Evolutionary conservation across 2,329 filamentous ascomycete species (phyloP).

Genomic region (Onygenales sp.): DNA sequence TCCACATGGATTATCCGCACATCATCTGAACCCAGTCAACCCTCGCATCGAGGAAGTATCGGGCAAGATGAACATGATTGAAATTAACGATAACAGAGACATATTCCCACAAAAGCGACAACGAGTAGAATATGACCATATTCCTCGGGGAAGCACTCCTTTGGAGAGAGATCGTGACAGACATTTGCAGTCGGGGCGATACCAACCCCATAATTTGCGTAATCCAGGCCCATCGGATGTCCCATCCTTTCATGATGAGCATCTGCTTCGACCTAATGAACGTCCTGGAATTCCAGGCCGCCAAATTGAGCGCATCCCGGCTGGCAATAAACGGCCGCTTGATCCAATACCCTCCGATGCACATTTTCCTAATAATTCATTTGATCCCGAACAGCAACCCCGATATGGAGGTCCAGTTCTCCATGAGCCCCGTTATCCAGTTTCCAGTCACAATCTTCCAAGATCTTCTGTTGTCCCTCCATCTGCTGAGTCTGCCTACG

Average conservation of each 20-base stretch:
- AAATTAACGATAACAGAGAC: slow-evolving; percentile 17
- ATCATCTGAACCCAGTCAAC: slow-evolving; percentile 5
- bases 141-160: neutral
- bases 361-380: slow-evolving; percentile 9
- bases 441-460: slow-evolving; percentile 4
- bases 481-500: slow-evolving; percentile 11
- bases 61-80: slow-evolving; percentile 13
- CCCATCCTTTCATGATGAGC: slow-evolving; percentile 9
- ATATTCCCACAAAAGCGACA: slow-evolving; percentile 23
- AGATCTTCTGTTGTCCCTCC: slow-evolving; percentile 4
- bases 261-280: slow-evolving; percentile 5
- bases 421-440: neutral
- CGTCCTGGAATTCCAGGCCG: slow-evolving; percentile 12
- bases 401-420: slow-evolving; percentile 11
- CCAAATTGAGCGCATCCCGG: slow-evolving; percentile 11
- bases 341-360: slow-evolving; percentile 10
- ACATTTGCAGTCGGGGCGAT: neutral
- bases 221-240: slow-evolving; percentile 2
- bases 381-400: slow-evolving; percentile 12
- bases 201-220: neutral
- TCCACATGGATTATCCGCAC: slow-evolving; percentile 17
- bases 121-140: slow-evolving; percentile 20
- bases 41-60: slow-evolving; percentile 16
- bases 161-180: neutral
- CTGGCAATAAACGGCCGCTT: slow-evolving; percentile 6